A percentile compares a stretch with the other conserved stretches of the same genome.
These are phyloP conservation scores for Panicum virgatum DNA, from an alignment of 202 grass and related monocot genomes.

Conservation along the genomic window DNA sequence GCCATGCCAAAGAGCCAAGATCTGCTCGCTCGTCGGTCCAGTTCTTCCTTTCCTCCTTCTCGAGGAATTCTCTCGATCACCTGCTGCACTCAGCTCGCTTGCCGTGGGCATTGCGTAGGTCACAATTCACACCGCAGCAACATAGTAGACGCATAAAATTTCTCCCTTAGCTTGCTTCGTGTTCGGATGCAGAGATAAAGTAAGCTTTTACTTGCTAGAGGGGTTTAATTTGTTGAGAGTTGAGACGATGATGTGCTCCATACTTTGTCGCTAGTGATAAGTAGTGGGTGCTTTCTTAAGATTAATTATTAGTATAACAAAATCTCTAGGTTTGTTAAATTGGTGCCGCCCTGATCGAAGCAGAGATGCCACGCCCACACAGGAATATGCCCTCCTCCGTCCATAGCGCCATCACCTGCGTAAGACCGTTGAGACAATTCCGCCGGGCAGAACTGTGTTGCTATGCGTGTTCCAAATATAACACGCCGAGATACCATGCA, in stretches of 20 bases:
- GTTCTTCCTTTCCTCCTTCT: no score
- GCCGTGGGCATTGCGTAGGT: background rate
- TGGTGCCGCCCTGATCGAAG: background rate
- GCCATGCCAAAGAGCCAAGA: no score
- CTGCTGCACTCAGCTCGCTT: background rate
- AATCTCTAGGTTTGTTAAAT: background rate
- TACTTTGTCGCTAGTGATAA: background rate
- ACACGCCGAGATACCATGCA: background rate
- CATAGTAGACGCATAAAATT: background rate
- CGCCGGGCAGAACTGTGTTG: background rate
- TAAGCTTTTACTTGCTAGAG: background rate
- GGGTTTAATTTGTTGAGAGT: background rate
- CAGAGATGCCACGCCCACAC: conserved; percentile 15
- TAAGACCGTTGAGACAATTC: background rate
- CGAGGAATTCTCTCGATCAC: background rate
- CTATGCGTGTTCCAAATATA: background rate
- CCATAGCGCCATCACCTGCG: background rate
- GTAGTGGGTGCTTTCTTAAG: background rate
- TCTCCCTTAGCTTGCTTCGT: background rate
- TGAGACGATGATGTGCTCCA: background rate
- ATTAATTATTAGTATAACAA: background rate
- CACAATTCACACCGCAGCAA: background rate
- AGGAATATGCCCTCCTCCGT: conserved; percentile 3
- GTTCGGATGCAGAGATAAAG: background rate
- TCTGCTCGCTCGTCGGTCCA: no score